Evolutionary conservation across 108 stramenopile species (phyloP), one percentile per base, ranked within the genome.

Genomic region (Seminavis robusta): DNA sequence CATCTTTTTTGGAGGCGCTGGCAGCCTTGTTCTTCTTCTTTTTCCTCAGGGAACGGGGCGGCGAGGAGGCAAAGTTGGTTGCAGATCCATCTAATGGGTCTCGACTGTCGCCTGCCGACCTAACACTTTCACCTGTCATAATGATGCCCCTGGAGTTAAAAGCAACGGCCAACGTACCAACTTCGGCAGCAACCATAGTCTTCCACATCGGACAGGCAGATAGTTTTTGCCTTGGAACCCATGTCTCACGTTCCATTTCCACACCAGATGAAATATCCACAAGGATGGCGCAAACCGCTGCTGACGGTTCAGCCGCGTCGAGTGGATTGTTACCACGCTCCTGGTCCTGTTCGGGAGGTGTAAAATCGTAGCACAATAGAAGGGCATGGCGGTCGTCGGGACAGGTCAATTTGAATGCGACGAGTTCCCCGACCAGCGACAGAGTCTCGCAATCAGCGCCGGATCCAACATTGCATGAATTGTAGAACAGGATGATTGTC

Each of bases 1-100:
- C 66, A 45, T 67, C 66, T 45, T 67, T 67, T 34, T 67, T 67
- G 36, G 25, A 23, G 15, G 7, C 17, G 1, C 37, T 37, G 11
- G 23, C 23, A 11, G 32, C 24, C 28, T 48, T 48, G 23, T 56
- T 65, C 20, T 65, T 65, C 27, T 41, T 49, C n/a, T 56, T 59
- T 30, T 29, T 32, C 6, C 5, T 7, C 32, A 8, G 4, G n/a
- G n/a, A n/a, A n/a, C n/a, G n/a, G n/a, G n/a, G n/a, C n/a, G n/a
- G n/a, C n/a, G n/a, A n/a, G n/a, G n/a, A n/a, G n/a, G n/a, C n/a
- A 3, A 23, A 10, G 4, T 48, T 3, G 5, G 47, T n/a, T n/a
- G 21, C 47, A 7, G 25, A 48, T 16, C 28, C 23, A 4, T 3
- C 16, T 6, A 48, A 23, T 48, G 24, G n/a, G 4, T 10, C 45